A percentile compares a stretch with the other conserved stretches of the same genome.
phyloP scores from a whole-genome alignment of 768 basidiomycete species.

The Podaxis sp. region DNA sequence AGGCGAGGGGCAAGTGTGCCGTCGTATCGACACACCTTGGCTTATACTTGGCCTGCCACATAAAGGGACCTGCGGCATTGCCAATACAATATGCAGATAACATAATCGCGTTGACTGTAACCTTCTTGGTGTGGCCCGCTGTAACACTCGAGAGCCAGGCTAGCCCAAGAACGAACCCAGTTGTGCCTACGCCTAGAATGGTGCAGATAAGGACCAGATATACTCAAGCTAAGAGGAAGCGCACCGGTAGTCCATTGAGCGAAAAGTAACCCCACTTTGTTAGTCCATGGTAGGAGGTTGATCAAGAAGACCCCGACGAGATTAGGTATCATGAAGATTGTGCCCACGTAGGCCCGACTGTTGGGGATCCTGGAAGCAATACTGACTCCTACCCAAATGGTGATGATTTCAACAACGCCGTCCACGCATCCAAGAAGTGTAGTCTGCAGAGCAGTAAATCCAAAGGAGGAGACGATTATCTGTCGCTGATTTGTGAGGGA shows the following conservation, averaged over 20 bases:
- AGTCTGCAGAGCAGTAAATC: conserved; percentile 61
- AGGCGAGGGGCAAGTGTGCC: not conserved
- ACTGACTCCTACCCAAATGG: conserved; percentile 64
- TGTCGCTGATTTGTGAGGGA: conserved; percentile 62
- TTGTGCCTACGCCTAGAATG: conserved; percentile 42
- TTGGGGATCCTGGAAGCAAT: conserved; percentile 57
- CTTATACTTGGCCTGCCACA: conserved; percentile 70
- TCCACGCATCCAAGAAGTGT: conserved; percentile 69
- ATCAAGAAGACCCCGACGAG: conserved; percentile 61
- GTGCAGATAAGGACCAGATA: not conserved
- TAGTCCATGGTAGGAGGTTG: conserved; percentile 60
- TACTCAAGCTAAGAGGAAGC: not conserved
- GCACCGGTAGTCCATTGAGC: conserved; percentile 52
- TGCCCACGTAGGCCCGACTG: conserved; percentile 60
- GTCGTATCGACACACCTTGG: conserved; percentile 44
- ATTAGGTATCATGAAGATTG: conserved; percentile 63
- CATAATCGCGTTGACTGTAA: conserved; percentile 73
- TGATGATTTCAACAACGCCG: conserved; percentile 64
- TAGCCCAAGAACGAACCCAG: conserved; percentile 58
- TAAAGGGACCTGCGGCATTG: conserved; percentile 71
- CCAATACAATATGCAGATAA: conserved; percentile 65
- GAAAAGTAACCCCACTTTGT: conserved; percentile 66
- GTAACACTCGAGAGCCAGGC: conserved; percentile 67
- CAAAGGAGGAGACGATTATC: conserved; percentile 66
- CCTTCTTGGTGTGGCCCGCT: conserved; percentile 69